Evolutionary conservation across 768 basidiomycete genomes (phyloP), one percentile per base, ranked within the genome.

Genomic region (Rhizopogon salebrosus): DNA sequence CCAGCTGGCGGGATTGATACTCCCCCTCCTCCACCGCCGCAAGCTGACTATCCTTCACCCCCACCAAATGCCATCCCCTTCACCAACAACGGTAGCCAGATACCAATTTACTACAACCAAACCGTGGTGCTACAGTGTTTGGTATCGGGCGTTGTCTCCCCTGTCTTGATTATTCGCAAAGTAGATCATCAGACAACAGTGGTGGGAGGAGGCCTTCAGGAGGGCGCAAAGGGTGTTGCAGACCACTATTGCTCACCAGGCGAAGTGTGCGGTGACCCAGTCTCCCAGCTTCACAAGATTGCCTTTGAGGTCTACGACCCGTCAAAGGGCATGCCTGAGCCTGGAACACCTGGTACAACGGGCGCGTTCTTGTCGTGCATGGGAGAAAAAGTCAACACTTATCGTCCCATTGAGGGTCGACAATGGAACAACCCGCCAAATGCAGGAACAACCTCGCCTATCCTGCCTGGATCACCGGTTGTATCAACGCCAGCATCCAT

Each of bases 101-200:
- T 92, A 42, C 87, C 93, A 16, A 86, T 98, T 53, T 92, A 94
- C 70, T 98, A 98, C 77, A 98, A 98, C 64, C 90, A 95, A 68
- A 94, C 92, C 1, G 89, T 98, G 42, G 92, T 98, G 27, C 70
- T 98, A 34, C 95, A 98, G 65, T 98, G 94, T 62, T 75, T 95
- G 58, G 89, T 89, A 1, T 95, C 95, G 3, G 95, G 94, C 26
- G 89, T 94, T 39, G 89, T 95, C 60, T 92, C 90, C 54, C 95
- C 95, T 9, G 85, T 94, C 37, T 77, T 98, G 40, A 89, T 98
- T 70, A 89, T 98, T 59, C 89, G 95, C 51, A 92, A 94, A 62
- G 91, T 97, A 49, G 95, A 97, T 62, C 86, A 88, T 60, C 89
- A 86, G 59, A 92, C 90, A 2, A 89, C 84, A 7, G 93, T 89